Evolutionary conservation across 208 protist genomes (phyloP).

Genomic region (Acanthamoeba polyphaga): DNA sequence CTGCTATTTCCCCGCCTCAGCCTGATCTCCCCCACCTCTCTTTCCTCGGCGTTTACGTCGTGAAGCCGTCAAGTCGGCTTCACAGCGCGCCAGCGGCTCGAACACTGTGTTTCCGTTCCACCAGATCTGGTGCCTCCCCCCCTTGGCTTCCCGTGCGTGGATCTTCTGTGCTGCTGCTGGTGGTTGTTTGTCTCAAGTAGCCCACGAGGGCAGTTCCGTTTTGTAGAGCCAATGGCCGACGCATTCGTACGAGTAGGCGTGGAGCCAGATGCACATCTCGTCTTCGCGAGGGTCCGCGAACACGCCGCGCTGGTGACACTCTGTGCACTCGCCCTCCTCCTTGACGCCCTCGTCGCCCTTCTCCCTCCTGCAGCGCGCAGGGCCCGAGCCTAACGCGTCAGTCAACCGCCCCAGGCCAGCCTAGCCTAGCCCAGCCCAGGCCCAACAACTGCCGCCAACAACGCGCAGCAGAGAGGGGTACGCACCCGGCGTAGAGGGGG

Average conservation of each 20-base stretch:
- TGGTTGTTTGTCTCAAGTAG: not conserved
- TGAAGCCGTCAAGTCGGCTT: too few species aligned
- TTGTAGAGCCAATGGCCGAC: constrained; percentile 43
- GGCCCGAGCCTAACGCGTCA: too few species aligned
- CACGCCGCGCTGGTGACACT: not conserved
- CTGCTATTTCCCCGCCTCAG: not conserved
- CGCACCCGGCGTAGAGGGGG: constrained; percentile 80
- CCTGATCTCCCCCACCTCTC: too few species aligned
- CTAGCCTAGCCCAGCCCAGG: too few species aligned
- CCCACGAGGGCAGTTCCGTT: constrained; percentile 72
- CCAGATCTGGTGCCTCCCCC: too few species aligned
- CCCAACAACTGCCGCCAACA: not conserved
- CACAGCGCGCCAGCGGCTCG: too few species aligned
- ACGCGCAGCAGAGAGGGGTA: not conserved
- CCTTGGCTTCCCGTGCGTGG: too few species aligned
- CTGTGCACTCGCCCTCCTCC: not conserved
- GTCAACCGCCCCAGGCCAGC: too few species aligned
- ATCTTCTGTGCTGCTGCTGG: too few species aligned
- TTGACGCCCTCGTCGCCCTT: not conserved
- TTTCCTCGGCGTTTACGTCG: too few species aligned
- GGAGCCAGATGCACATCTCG: constrained; percentile 75
- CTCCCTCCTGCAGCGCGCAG: not conserved
- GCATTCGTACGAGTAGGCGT: constrained; percentile 74
- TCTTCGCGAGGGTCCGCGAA: constrained; percentile 27
- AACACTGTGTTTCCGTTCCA: too few species aligned